Percentiles rank a stretch among this genome's conserved stretches.
phyloP scores from a whole-genome alignment of 768 basidiomycete species.

The Boletus rubropictus region DNA sequence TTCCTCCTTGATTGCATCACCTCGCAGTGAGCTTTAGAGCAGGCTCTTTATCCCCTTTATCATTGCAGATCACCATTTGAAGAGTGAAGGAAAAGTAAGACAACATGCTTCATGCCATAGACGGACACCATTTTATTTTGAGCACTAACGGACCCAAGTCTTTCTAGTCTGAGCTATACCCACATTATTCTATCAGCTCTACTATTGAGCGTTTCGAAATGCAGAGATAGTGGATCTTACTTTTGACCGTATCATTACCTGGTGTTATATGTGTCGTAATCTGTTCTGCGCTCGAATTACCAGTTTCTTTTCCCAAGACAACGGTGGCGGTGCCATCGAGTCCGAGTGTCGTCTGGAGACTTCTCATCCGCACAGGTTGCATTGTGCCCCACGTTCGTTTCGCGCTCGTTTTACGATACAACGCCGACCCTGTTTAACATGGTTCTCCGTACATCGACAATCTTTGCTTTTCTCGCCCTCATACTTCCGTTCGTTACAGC shows the following conservation, averaged over 20 bases:
- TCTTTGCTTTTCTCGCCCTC: conserved; percentile 34
- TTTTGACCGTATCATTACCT: conserved; percentile 8
- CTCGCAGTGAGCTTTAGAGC: conserved; percentile 4
- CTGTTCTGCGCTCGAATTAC: neutral
- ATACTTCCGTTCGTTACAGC: conserved; percentile 31
- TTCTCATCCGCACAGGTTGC: conserved; percentile 3
- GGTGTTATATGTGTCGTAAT: conserved; percentile 19
- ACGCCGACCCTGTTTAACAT: conserved; percentile 8
- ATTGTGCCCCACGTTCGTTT: conserved; percentile 2
- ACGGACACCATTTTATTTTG: conserved; percentile 14
- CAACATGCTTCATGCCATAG: conserved; percentile 13
- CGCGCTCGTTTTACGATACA: conserved; percentile 19
- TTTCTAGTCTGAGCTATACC: conserved; percentile 24
- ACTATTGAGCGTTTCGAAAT: conserved; percentile 3
- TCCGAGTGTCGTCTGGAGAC: conserved; percentile 10
- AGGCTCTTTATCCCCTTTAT: conserved; percentile 6
- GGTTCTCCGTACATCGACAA: conserved; percentile 21
- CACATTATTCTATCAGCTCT: conserved; percentile 18
- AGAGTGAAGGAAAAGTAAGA: conserved; percentile 15
- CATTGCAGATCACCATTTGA: neutral
- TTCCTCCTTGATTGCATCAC: conserved; percentile 15
- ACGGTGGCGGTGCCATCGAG: conserved; percentile 9
- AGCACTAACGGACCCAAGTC: conserved; percentile 16
- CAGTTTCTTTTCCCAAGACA: neutral
- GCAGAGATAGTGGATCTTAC: conserved; percentile 2